Evolutionary conservation across 257 asterid genomes (phyloP), one percentile per base, ranked within the genome.

Genomic region (Gentiana macrophylla): DNA sequence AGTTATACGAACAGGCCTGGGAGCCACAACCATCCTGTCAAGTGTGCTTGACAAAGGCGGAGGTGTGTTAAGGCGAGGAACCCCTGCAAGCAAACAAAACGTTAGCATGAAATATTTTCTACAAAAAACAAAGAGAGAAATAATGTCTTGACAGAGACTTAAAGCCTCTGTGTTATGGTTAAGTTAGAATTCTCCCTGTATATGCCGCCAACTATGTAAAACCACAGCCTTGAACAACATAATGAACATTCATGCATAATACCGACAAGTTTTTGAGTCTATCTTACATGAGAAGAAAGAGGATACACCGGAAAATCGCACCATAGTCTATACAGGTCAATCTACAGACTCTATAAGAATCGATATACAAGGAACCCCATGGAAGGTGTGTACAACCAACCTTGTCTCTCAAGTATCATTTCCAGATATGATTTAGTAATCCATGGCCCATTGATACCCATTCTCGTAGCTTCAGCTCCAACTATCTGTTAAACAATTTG

Each of bases 31-130:
- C 62, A 55, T 52, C 66, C 69, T 84, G 68, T 78, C 98, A 62
- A 62, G 84, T 46, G 74, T 72, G 69, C 53, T 64, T 48, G 87
- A 72, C 70, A 86, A 50, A 41, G 74, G 97, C 50, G 98, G 98
- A 51, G 98, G 98, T 35, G 97, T 92, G 67, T 85, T 88, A 45
- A 92, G 95, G 74, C 99, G 84, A 33, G 99, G 99, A 60, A 92
- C 99, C 70, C 88, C 98, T 91, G 84, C 69, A 70, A 70, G 64
- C 59, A 56, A 47, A 43, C 13, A 45, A 32, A 52, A 4, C 12
- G 35, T 11, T 11, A 7, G 5, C 37, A 35, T 36, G 52, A 56
- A 51, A 45, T 38, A 56, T 36, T 24, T 24, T 24, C 24, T 24
- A 24, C 24, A 24, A 24, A 24, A 24, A 24, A 24, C 24, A 1